phyloP scores from a whole-genome alignment of 345 rosid species.

The Tarenaya hassleriana region DNA sequence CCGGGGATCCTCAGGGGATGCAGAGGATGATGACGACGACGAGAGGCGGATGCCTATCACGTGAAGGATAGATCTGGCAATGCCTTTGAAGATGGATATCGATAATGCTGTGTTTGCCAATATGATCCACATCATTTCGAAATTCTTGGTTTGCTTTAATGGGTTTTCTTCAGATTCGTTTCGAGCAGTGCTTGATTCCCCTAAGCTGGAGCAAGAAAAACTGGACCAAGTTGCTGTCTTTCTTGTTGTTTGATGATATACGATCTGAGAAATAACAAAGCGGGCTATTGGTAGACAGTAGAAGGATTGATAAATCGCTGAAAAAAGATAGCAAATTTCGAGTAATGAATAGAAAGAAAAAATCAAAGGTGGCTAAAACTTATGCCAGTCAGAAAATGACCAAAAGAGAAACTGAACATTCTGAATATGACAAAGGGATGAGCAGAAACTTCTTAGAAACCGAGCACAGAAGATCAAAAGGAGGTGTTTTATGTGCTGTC shows the following conservation, averaged over 20 bases:
- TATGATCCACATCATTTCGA: conserved; percentile 55
- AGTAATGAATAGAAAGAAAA: not conserved
- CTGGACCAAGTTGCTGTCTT: conserved; percentile 9
- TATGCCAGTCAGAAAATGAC: conserved; percentile 3
- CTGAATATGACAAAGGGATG: conserved; percentile 7
- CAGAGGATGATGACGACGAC: conserved; percentile 27
- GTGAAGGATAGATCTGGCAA: conserved; percentile 56
- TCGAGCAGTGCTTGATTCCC: not conserved
- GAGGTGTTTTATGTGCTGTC: too few relatives aligned
- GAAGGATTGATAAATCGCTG: not conserved
- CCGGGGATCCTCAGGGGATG: conserved; percentile 21
- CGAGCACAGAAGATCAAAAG: conserved; percentile 9
- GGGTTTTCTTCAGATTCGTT: conserved; percentile 3
- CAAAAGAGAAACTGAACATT: not conserved
- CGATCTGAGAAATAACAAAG: conserved; percentile 28
- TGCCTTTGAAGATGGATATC: conserved; percentile 60
- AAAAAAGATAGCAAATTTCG: not conserved
- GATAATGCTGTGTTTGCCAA: conserved; percentile 85
- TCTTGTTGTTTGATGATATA: conserved; percentile 7
- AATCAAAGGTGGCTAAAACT: not conserved
- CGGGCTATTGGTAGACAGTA: conserved; percentile 18
- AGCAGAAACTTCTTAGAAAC: conserved; percentile 3
- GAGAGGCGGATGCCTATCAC: conserved; percentile 54
- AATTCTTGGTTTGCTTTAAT: not conserved
- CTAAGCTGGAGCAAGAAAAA: not conserved